These are phyloP conservation scores for Nemania bipapillata DNA, from an alignment of 2,329 filamentous ascomycete species.

Conservation along the genomic window DNA sequence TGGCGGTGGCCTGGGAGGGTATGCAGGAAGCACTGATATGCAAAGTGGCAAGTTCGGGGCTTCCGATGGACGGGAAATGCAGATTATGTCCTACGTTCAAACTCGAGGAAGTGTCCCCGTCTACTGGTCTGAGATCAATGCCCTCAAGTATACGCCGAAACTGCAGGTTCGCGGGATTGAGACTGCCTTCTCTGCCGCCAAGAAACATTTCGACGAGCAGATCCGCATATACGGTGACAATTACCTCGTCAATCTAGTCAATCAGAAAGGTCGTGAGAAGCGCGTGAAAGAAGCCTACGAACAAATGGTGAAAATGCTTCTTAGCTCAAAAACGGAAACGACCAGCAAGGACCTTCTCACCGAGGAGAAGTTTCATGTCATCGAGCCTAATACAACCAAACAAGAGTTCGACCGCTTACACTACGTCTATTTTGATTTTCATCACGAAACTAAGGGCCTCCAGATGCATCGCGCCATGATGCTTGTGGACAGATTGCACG, in stretches of 20 bases:
- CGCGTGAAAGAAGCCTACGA: conserved; percentile 94
- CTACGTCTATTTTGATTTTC: conserved; percentile 98
- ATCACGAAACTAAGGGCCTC: conserved; percentile 95
- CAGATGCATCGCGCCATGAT: conserved; percentile 91
- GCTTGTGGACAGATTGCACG: conserved; percentile 82
- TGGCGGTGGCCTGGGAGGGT: conserved; percentile 78
- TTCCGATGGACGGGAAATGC: conserved; percentile 75
- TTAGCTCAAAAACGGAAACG: conserved; percentile 74
- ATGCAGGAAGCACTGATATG: conserved; percentile 78
- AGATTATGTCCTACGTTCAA: conserved; percentile 94
- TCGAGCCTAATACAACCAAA: conserved; percentile 70
- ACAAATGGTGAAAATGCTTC: conserved; percentile 80
- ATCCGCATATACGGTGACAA: conserved; percentile 94
- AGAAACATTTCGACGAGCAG: conserved; percentile 91
- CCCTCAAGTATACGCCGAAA: conserved; percentile 88
- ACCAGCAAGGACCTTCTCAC: conserved; percentile 73
- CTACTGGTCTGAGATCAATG: conserved; percentile 96
- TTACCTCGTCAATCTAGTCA: conserved; percentile 96
- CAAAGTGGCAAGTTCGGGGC: conserved; percentile 75
- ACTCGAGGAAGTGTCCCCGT: conserved; percentile 95
- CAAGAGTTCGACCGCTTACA: conserved; percentile 84
- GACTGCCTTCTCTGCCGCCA: conserved; percentile 79
- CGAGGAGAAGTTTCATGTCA: conserved; percentile 81
- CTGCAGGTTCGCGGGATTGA: conserved; percentile 88
- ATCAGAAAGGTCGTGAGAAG: conserved; percentile 91